Evolutionary conservation across 2,329 filamentous ascomycete genomes (phyloP).

Genomic region (Alternaria arborescens): DNA sequence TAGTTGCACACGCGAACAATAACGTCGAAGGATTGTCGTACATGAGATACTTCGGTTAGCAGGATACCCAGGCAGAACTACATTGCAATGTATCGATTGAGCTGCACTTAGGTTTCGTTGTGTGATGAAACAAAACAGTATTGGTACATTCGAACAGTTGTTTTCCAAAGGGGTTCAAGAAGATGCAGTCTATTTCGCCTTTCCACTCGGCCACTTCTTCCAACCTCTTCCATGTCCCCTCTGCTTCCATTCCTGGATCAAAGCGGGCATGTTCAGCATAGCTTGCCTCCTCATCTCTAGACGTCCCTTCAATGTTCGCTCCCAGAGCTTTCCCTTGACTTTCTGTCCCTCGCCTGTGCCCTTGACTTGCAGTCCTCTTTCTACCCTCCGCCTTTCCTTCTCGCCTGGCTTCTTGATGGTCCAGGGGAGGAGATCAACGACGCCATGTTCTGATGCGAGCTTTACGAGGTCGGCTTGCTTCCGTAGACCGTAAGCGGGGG

Average conservation of each 20-base stretch:
- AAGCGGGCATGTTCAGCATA: slow-evolving; percentile 92
- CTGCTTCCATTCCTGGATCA: slow-evolving; percentile 91
- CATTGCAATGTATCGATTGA: not conserved
- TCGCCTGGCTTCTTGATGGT: slow-evolving; percentile 78
- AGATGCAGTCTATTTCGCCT: slow-evolving; percentile 28
- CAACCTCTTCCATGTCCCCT: slow-evolving; percentile 76
- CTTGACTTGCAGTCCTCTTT: slow-evolving; percentile 84
- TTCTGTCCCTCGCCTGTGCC: slow-evolving; percentile 90
- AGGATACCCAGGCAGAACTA: slow-evolving; percentile 9
- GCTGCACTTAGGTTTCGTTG: not conserved
- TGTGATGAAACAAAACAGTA: not conserved
- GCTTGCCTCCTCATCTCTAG: slow-evolving; percentile 90
- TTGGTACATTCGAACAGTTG: slow-evolving; percentile 4
- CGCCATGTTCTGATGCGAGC: slow-evolving; percentile 78
- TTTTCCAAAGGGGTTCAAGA: not conserved
- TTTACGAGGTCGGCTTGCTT: slow-evolving; percentile 92
- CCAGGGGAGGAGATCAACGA: slow-evolving; percentile 81
- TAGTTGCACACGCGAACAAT: not conserved
- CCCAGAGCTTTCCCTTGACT: slow-evolving; percentile 95
- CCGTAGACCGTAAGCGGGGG: slow-evolving; percentile 82
- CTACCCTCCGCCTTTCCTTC: slow-evolving; percentile 74
- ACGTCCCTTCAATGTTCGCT: slow-evolving; percentile 82
- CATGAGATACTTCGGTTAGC: slow-evolving; percentile 9
- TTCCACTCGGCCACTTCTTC: slow-evolving; percentile 73
- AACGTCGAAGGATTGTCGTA: slow-evolving; percentile 1